These are phyloP conservation scores for Aspergillus heteromorphus DNA, from an alignment of 495 filamentous ascomycete genomes.

Conservation along the genomic window DNA sequence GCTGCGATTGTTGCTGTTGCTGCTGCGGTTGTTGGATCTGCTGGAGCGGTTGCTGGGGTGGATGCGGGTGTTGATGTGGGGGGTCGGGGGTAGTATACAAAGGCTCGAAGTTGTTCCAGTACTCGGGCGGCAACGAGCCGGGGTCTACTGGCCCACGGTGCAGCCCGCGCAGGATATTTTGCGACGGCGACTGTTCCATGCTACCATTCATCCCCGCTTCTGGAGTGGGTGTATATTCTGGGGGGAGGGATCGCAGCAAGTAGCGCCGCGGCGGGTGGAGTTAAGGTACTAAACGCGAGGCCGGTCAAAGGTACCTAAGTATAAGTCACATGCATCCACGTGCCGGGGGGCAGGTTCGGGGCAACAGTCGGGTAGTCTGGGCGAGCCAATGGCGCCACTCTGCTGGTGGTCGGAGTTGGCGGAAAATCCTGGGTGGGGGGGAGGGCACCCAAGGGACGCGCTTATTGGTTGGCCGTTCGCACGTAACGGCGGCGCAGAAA, in stretches of 20 bases:
- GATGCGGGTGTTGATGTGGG: constrained; percentile 23
- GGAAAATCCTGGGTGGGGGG: constrained; percentile 10
- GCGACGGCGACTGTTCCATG: constrained; percentile 40
- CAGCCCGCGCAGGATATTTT: constrained; percentile 30
- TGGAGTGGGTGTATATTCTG: not conserved
- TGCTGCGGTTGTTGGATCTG: constrained; percentile 18
- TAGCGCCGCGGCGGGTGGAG: not conserved
- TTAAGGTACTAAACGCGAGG: constrained; percentile 9
- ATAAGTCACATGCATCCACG: constrained; percentile 21
- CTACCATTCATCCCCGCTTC: constrained; percentile 9
- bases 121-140: constrained; percentile 25
- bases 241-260: not conserved
- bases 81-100: constrained; percentile 25
- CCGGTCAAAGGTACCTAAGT: constrained; percentile 3
- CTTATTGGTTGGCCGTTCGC: constrained; percentile 11
- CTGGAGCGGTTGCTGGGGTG: constrained; percentile 19
- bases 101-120: constrained; percentile 37
- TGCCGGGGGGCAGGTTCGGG: constrained; percentile 3
- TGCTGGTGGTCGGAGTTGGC: constrained; percentile 4
- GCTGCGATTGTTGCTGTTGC: constrained; percentile 11
- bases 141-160: constrained; percentile 25
- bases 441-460: not conserved
- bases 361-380: not conserved
- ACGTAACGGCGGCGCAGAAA: constrained; percentile 11
- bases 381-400: constrained; percentile 11